Evolutionary conservation across 225 moss, liverwort and hornwort species (phyloP).

Genomic region (Anthoceros angustus): DNA sequence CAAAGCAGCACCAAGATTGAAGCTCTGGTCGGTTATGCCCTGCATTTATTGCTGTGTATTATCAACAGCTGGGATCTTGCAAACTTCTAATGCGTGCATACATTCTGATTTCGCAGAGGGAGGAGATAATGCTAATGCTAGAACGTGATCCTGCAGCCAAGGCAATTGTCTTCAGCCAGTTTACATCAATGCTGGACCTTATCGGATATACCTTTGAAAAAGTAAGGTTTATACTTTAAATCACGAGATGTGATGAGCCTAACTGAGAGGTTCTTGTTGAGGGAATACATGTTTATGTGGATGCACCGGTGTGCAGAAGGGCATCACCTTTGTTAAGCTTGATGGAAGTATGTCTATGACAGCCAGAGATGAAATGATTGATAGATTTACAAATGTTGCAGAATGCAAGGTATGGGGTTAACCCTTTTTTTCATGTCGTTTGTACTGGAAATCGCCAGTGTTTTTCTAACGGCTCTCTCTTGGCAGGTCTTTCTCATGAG

Average conservation of each 20-base stretch:
- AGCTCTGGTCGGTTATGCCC: conserved; percentile 29
- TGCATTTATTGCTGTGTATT: neutral
- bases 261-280: neutral
- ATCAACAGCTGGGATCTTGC: neutral
- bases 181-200: conserved; percentile 48
- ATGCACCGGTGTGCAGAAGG: conserved; percentile 15
- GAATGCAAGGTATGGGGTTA: conserved; percentile 27
- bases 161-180: conserved; percentile 55
- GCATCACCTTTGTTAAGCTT: conserved; percentile 40
- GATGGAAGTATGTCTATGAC: conserved; percentile 51
- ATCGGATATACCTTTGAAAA: conserved; percentile 31
- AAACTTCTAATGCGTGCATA: neutral
- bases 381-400: conserved; percentile 31
- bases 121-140: conserved; percentile 37
- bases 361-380: conserved; percentile 46
- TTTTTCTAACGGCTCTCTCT: neutral
- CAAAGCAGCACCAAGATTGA: conserved; percentile 54
- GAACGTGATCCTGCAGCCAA: conserved; percentile 34
- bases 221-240: conserved; percentile 9
- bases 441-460: neutral
- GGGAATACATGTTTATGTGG: neutral
- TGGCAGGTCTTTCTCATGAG: conserved; percentile 51
- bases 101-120: conserved; percentile 17
- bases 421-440: neutral
- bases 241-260: neutral